A percentile compares a stretch with the other conserved stretches of the same genome.
Conservation (phyloP, 1,284 basidiomycete species). For the Fomes fomentarius region DNA sequence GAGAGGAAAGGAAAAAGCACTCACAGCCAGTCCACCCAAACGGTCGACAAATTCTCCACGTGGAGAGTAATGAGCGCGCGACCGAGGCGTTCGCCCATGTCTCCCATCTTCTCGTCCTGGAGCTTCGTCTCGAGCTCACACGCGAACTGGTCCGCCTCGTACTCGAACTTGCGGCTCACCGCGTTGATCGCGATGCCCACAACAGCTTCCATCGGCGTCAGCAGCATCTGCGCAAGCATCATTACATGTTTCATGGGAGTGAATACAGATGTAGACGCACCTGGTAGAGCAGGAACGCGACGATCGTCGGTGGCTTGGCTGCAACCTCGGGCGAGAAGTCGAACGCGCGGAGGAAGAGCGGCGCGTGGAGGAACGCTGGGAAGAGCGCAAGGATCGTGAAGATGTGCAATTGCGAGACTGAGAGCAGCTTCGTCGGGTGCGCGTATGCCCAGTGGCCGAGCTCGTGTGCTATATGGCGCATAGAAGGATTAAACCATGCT, state of each 20-base stretch:
- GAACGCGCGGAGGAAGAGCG: too few species aligned
- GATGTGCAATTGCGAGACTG: too few species aligned
- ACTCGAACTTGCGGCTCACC: slow-evolving; percentile 84
- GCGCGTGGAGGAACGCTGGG: background rate
- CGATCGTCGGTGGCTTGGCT: too few species aligned
- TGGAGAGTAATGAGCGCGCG: slow-evolving; percentile 83
- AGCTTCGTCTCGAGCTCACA: slow-evolving; percentile 64
- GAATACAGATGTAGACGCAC: slow-evolving; percentile 32
- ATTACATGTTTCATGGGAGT: too few species aligned
- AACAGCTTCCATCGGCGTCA: slow-evolving; percentile 82
- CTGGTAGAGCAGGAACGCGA: slow-evolving; percentile 54
- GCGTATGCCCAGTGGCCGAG: too few species aligned
- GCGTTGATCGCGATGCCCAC: slow-evolving; percentile 81
- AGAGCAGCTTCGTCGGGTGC: too few species aligned
- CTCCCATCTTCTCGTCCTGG: slow-evolving; percentile 52
- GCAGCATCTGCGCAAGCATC: slow-evolving; percentile 72
- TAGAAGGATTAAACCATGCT: background rate
- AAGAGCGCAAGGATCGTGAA: too few species aligned
- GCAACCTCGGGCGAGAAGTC: too few species aligned
- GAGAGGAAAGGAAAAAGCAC: slow-evolving; percentile 32
- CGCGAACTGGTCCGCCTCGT: slow-evolving; percentile 87
- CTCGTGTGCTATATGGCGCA: too few species aligned
- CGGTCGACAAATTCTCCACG: slow-evolving; percentile 88
- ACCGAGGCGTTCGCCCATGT: slow-evolving; percentile 82
- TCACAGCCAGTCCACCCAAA: slow-evolving; percentile 89